These are phyloP conservation scores for Primulina huaijiensis DNA, from an alignment of 257 asterid genomes.

Conservation along the genomic window DNA sequence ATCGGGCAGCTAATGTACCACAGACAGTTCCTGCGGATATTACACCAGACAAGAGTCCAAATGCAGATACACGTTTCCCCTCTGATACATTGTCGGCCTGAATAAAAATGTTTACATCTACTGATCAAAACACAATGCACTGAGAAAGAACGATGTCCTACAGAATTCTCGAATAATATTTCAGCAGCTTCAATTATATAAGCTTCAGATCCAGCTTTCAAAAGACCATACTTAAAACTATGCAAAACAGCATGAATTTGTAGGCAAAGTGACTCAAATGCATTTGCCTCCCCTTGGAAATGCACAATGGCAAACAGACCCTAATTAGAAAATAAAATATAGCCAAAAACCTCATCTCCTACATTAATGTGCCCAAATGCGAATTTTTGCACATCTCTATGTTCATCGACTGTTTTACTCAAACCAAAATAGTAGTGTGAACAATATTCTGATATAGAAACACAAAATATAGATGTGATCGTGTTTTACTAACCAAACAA, in stretches of 20 bases:
- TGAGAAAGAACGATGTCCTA: not conserved
- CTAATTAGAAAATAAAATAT: too few relatives aligned
- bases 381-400: too few relatives aligned
- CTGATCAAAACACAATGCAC: not conserved
- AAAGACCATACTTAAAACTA: not conserved
- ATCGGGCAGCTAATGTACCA: constrained; percentile 42
- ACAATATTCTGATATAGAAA: not conserved
- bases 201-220: not conserved
- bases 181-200: not conserved
- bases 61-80: constrained; percentile 44
- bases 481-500: constrained; percentile 28
- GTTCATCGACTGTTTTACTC: too few relatives aligned
- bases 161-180: too few relatives aligned
- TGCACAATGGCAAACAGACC: too few relatives aligned
- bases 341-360: too few relatives aligned
- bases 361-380: too few relatives aligned
- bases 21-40: constrained; percentile 35
- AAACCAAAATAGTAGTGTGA: not conserved
- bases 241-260: not conserved
- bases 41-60: constrained; percentile 40
- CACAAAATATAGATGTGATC: not conserved
- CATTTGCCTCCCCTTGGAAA: too few relatives aligned
- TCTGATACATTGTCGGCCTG: constrained; percentile 43
- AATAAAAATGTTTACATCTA: not conserved
- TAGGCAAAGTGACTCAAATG: too few relatives aligned